Conservation (phyloP, 768 basidiomycete genomes). For the Hypholoma fasciculare region DNA sequence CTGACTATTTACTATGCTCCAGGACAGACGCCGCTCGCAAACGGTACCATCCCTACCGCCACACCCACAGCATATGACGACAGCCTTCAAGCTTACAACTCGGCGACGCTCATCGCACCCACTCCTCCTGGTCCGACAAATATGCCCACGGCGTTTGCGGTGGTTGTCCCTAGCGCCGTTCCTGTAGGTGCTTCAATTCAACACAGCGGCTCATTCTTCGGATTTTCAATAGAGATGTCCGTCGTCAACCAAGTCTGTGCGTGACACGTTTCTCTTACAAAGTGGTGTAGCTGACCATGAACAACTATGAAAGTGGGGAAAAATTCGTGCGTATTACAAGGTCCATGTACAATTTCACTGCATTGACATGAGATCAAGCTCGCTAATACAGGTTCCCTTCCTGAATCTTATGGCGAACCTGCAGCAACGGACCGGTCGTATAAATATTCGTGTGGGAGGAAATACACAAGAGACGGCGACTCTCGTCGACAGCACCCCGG, state of each 20-base stretch:
- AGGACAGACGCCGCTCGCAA: constrained; percentile 2
- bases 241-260: constrained; percentile 58
- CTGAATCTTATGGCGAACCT: constrained; percentile 79
- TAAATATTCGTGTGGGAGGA: constrained; percentile 21
- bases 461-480: constrained; percentile 78
- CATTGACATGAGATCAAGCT: constrained; percentile 26
- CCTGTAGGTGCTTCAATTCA: constrained; percentile 34
- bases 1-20: constrained; percentile 2
- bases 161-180: constrained; percentile 34
- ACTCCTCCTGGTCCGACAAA: constrained; percentile 48
- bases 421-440: constrained; percentile 49
- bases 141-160: constrained; percentile 38
- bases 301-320: constrained; percentile 40
- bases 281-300: too few species aligned
- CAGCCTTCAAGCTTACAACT: constrained; percentile 2
- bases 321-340: constrained; percentile 35
- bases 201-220: constrained; percentile 44
- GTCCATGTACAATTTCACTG: too few species aligned
- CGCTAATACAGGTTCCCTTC: constrained; percentile 58
- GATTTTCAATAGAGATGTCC: constrained; percentile 66
- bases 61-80: neutral
- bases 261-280: constrained; percentile 20
- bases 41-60: neutral
- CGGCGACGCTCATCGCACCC: constrained; percentile 53
- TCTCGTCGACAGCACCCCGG: constrained; percentile 54